Base-by-base conservation (phyloP, 768 basidiomycete species). In the Nevesoporus exiguus region DNA sequence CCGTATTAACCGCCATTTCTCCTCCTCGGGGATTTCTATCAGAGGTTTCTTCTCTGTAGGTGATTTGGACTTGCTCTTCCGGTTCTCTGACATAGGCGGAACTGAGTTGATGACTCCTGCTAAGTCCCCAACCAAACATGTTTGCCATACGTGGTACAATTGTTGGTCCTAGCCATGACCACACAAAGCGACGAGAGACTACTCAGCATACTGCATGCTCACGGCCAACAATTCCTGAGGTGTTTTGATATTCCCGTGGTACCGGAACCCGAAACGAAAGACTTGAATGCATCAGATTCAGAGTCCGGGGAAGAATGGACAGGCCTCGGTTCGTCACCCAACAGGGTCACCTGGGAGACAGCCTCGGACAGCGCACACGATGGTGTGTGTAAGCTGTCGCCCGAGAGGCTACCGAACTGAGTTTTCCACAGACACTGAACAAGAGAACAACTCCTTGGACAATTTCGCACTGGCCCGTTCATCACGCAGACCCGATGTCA, bases 1-100 rank as follows among this genome's bases (percentile, higher is more conserved):
- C 10, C 81, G 79, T 60, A 91, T 79, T 34, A 92, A 69, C 13
- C 88, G 80, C 87, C 85, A 86, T 76, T 91, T 82, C 66, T 92
- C 90, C 2, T 86, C 82, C 64, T 88, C 83, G 4, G 87, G 66
- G 34, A 92, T 83, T 34, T 84, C 77, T 41, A 79, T 54, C n/a
- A 61, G 47, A 50, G 61, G 61, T 51, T 54, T 59, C 29, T 59
- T 55, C 29, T 25, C 53, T 25, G 57, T 33, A 31, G 53, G 43
- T 49, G 48, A 31, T 40, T 54, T 60, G 42, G 45, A 17, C 25
- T 47, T 57, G 52, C 24, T 56, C 47, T 68, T 66, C 55, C 64
- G 63, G 31, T 54, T 68, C 55, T 46, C 68, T 33, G 67, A 69
- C 73, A 73, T 73, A 57, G 39, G 9, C 3, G 43, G 30, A 46